A percentile compares a stretch with the other conserved stretches of the same genome.
Evolutionary conservation across 23 red algal species (phyloP).

Genomic region (Gracilaria gracilis): DNA sequence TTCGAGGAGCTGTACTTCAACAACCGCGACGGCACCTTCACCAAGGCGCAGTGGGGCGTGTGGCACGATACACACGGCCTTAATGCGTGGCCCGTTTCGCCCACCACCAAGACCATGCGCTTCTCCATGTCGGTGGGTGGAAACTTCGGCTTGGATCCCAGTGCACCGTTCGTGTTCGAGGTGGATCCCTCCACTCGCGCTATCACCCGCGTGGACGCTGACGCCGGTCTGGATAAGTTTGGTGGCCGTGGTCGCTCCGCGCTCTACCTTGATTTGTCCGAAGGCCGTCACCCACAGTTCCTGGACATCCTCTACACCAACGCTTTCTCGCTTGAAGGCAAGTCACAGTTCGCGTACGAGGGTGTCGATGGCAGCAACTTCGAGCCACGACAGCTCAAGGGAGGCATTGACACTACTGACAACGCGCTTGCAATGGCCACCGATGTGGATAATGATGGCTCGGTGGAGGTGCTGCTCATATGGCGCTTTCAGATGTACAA

Average conservation of each 20-base stretch:
- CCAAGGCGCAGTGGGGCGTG: slow-evolving; percentile 18
- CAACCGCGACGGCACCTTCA: slow-evolving; percentile 33
- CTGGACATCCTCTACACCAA: slow-evolving; percentile 38
- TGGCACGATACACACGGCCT: slow-evolving; percentile 61
- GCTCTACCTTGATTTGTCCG: slow-evolving; percentile 24
- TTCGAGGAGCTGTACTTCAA: slow-evolving; percentile 67
- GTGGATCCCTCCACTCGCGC: slow-evolving; percentile 17
- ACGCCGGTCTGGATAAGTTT: neutral
- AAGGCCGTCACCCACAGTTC: slow-evolving; percentile 19
- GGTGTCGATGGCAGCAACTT: neutral
- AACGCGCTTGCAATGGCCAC: slow-evolving; percentile 40
- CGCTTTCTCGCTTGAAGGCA: neutral
- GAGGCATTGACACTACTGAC: slow-evolving; percentile 5
- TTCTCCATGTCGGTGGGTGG: slow-evolving; percentile 56
- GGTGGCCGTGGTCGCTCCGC: slow-evolving; percentile 1
- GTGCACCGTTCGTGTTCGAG: slow-evolving; percentile 22
- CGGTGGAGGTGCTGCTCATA: slow-evolving; percentile 47
- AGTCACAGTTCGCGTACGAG: slow-evolving; percentile 36
- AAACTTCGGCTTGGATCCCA: slow-evolving; percentile 18
- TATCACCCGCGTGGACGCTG: slow-evolving; percentile 20
- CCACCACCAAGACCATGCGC: neutral
- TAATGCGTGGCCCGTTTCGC: slow-evolving; percentile 20
- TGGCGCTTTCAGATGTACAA: slow-evolving; percentile 36
- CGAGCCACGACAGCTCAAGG: slow-evolving; percentile 6
- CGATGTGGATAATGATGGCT: slow-evolving; percentile 53